Conservation (phyloP, 805 yeast genomes). For the Hanseniaspora guilliermondii region DNA sequence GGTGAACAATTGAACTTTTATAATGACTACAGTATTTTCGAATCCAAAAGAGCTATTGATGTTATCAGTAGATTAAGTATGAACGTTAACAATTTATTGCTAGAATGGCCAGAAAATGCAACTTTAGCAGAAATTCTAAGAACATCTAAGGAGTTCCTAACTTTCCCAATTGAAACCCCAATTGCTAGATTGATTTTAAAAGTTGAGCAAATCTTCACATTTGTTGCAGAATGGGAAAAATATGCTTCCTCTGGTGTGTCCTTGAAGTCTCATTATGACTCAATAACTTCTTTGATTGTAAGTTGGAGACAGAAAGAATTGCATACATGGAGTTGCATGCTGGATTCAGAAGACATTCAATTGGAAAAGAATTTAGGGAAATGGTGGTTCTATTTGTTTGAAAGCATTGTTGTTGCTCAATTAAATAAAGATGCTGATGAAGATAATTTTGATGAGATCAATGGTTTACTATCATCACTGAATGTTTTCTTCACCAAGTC, state of each 20-base stretch:
- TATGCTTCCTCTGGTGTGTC: slow-evolving; percentile 74
- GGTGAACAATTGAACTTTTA: slow-evolving; percentile 42
- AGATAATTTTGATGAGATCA: slow-evolving; percentile 3
- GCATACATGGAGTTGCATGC: slow-evolving; percentile 69
- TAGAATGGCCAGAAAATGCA: slow-evolving; percentile 91
- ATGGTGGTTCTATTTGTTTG: slow-evolving; percentile 90
- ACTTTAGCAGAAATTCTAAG: slow-evolving; percentile 57
- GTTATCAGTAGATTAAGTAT: slow-evolving; percentile 36
- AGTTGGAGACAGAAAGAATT: slow-evolving; percentile 86
- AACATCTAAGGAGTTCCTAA: slow-evolving; percentile 53
- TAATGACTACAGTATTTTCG: slow-evolving; percentile 45
- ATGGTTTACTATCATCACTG: slow-evolving; percentile 41
- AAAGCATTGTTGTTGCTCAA: slow-evolving; percentile 48
- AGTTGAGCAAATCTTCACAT: slow-evolving; percentile 74
- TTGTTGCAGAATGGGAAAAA: slow-evolving; percentile 83
- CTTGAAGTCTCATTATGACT: slow-evolving; percentile 41
- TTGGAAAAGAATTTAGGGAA: slow-evolving; percentile 44
- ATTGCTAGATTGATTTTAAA: slow-evolving; percentile 67
- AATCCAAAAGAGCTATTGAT: slow-evolving; percentile 46
- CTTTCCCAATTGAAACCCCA: slow-evolving; percentile 54
- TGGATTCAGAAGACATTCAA: slow-evolving; percentile 47
- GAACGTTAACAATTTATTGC: slow-evolving; percentile 36
- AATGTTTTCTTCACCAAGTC: slow-evolving; percentile 66
- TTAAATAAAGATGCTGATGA: slow-evolving; percentile 24
- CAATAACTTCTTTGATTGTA: slow-evolving; percentile 57